Evolutionary conservation across 352 stramenopile species (phyloP).

Genomic region (Plasmopara viticola): DNA sequence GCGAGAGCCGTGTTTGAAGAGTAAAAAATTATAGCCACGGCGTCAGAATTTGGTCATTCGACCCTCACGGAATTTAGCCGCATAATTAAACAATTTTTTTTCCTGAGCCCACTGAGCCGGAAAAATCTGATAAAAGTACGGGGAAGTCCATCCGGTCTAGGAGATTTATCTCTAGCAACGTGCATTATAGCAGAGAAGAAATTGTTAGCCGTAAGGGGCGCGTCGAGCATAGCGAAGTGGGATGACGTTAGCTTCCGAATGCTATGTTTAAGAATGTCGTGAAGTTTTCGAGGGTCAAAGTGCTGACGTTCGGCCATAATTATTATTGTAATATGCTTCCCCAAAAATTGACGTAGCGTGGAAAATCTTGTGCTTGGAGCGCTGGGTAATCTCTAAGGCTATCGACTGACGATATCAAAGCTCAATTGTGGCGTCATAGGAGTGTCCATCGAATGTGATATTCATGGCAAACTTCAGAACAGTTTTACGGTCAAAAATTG

Average conservation of each 20-base stretch:
- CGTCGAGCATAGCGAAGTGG: background rate
- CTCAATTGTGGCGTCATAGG: background rate
- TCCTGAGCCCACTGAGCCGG: too few species aligned
- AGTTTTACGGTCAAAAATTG: slow-evolving; percentile 1
- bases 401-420: slow-evolving; percentile 4
- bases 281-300: background rate
- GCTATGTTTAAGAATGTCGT: slow-evolving; percentile 1
- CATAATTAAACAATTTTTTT: too few species aligned
- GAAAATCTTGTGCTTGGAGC: background rate
- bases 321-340: slow-evolving; percentile 7
- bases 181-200: background rate
- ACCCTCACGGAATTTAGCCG: too few species aligned
- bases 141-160: background rate
- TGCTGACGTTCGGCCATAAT: too few species aligned
- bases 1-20: too few species aligned
- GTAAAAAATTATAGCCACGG: too few species aligned
- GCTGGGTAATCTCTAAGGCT: slow-evolving; percentile 1
- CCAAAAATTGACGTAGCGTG: slow-evolving; percentile 6
- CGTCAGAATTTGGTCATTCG: too few species aligned
- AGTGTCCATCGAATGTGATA: background rate
- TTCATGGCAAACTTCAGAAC: slow-evolving; percentile 13
- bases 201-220: background rate
- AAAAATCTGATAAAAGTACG: slow-evolving; percentile 1
- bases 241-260: background rate
- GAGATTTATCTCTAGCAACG: too few species aligned